phyloP scores from a whole-genome alignment of 768 basidiomycete genomes.

The Lentinula raphanica region DNA sequence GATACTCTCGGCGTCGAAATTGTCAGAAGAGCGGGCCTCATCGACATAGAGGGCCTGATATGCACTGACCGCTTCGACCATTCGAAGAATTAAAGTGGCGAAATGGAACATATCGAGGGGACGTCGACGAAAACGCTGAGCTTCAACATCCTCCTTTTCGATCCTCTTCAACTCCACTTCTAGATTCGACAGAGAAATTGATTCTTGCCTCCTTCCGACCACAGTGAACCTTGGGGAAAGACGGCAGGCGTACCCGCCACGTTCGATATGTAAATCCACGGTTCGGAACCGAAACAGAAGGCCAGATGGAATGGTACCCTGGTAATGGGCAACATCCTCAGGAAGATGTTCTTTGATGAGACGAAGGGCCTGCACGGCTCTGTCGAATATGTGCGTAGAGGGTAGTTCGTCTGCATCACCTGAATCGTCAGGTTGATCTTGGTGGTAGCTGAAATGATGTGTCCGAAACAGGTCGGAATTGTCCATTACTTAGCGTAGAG shows the following conservation, averaged over 20 bases:
- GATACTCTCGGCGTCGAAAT: neutral
- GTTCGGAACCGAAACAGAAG: neutral
- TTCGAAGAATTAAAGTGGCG: slow-evolving; percentile 6
- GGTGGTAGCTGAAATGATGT: neutral
- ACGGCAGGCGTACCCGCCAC: slow-evolving; percentile 1
- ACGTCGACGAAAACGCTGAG: neutral
- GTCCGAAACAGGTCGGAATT: neutral
- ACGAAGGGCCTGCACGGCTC: neutral
- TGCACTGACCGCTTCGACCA: slow-evolving; percentile 4
- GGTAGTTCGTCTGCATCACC: neutral
- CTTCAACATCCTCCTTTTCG: slow-evolving; percentile 1
- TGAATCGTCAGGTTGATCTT: neutral
- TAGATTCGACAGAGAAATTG: neutral
- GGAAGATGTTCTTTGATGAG: slow-evolving; percentile 5
- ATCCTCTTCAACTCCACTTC: slow-evolving; percentile 1
- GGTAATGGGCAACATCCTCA: neutral
- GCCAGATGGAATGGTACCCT: slow-evolving; percentile 1
- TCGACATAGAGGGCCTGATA: neutral
- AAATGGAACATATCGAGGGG: slow-evolving; percentile 1
- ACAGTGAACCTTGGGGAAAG: neutral
- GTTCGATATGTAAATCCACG: slow-evolving; percentile 4
- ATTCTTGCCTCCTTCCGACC: neutral
- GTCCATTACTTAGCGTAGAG: slow-evolving; percentile 11
- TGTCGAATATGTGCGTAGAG: neutral
- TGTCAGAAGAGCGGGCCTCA: neutral